Percentiles rank a stretch among this genome's conserved stretches.
Evolutionary conservation across 805 yeast species (phyloP).

Genomic region (Wickerhamomyces canadensis): DNA sequence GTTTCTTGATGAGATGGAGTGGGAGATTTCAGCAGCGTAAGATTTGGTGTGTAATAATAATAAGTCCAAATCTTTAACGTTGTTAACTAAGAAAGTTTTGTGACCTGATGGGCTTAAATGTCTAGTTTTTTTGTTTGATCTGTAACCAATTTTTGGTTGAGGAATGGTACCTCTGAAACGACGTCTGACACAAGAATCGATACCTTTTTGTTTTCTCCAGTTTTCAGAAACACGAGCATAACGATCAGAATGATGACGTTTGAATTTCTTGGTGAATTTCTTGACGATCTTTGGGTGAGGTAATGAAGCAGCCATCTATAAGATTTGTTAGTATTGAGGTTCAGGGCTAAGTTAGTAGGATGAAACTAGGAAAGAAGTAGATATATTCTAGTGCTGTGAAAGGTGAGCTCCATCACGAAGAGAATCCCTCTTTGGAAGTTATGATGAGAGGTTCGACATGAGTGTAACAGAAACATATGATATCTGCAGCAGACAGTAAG

Average conservation of each 20-base stretch:
- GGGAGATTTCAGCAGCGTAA: conserved; percentile 99
- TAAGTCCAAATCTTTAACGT: conserved; percentile 90
- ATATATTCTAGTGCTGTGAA: too few species aligned
- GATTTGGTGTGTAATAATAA: conserved; percentile 95
- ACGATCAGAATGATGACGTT: conserved; percentile 99
- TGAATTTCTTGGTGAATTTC: conserved; percentile 98
- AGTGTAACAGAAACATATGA: too few species aligned
- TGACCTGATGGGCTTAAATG: conserved; percentile 96
- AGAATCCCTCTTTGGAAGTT: too few species aligned
- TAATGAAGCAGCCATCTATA: conserved; percentile 89
- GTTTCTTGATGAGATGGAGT: conserved; percentile 97
- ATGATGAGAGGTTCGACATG: too few species aligned
- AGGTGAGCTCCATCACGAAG: too few species aligned
- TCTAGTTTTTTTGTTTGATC: conserved; percentile 98
- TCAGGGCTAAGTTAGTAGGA: too few species aligned
- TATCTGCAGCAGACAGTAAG: too few species aligned
- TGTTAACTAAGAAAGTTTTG: conserved; percentile 92
- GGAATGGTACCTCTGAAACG: conserved; percentile 99
- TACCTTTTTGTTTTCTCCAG: conserved; percentile 99
- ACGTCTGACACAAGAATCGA: conserved; percentile 99
- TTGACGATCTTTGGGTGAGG: conserved; percentile 99
- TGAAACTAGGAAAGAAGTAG: too few species aligned
- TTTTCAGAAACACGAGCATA: conserved; percentile 96
- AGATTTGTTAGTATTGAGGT: conserved; percentile 19
- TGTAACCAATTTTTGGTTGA: conserved; percentile 99